Percentiles rank a stretch among this genome's conserved stretches.
Evolutionary conservation across 2,329 filamentous ascomycete genomes (phyloP).

Genomic region (Trichoderma oligosporum): DNA sequence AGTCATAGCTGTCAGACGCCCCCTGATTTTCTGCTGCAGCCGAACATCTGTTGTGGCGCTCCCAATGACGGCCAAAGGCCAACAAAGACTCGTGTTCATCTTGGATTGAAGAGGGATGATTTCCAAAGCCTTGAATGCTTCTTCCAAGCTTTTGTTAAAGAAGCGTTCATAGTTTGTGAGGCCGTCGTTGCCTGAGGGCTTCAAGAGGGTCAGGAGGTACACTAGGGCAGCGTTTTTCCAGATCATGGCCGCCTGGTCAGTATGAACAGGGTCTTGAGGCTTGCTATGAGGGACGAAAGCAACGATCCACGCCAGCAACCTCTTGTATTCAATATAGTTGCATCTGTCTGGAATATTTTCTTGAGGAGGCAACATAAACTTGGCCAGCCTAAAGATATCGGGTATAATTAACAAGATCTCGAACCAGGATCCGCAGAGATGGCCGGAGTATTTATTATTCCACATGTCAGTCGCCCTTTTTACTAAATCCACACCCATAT

Average conservation of each 20-base stretch:
- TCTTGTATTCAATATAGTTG: too few relatives aligned
- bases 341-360: conserved; percentile 29
- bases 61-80: conserved; percentile 39
- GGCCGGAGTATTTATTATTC: conserved; percentile 34
- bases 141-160: too few relatives aligned
- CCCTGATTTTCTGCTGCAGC: conserved; percentile 33
- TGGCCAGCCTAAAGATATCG: conserved; percentile 42
- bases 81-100: conserved; percentile 41
- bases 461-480: conserved; percentile 30
- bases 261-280: conserved; percentile 19
- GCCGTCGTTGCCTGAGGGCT: too few relatives aligned
- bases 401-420: conserved; percentile 37
- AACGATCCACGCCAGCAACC: conserved; percentile 40
- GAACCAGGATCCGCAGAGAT: conserved; percentile 40
- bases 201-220: conserved; percentile 39
- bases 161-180: too few relatives aligned
- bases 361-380: conserved; percentile 36
- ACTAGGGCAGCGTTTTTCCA: conserved; percentile 45
- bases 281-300: conserved; percentile 36
- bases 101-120: conserved; percentile 31
- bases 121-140: too few relatives aligned
- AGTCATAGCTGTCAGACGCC: conserved; percentile 35
- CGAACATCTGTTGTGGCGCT: conserved; percentile 36
- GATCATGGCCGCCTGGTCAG: conserved; percentile 38
- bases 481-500: conserved; percentile 33